Evolutionary conservation across 192 early-diverging fungal species (phyloP).

Genomic region (Backusella liffmaniae): DNA sequence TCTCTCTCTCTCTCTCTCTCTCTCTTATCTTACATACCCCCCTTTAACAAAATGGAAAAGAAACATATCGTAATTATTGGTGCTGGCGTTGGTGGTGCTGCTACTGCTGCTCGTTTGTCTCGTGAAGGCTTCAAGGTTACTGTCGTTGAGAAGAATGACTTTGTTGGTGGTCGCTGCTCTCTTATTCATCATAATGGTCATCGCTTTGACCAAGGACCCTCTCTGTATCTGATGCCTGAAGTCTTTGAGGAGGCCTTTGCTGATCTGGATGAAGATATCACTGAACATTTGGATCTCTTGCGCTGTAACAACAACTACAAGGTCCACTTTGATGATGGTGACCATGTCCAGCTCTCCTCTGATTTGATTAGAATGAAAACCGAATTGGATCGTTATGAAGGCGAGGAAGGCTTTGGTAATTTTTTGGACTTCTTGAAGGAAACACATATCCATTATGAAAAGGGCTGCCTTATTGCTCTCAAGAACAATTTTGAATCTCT

Average conservation of each 20-base stretch:
- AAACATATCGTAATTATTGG: conserved; percentile 51
- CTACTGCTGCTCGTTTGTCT: conserved; percentile 49
- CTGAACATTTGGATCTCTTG: conserved; percentile 45
- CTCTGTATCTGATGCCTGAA: conserved; percentile 55
- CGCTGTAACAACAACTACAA: conserved; percentile 53
- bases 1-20: not conserved
- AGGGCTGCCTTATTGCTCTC: conserved; percentile 42
- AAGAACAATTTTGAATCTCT: conserved; percentile 44
- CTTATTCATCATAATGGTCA: conserved; percentile 49
- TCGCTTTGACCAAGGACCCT: conserved; percentile 61
- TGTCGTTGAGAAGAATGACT: conserved; percentile 52
- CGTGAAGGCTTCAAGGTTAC: conserved; percentile 43
- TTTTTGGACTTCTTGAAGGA: conserved; percentile 47
- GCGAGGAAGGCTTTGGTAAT: conserved; percentile 29
- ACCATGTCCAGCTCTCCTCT: conserved; percentile 43
- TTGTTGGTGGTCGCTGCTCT: conserved; percentile 51
- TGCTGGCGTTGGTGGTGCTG: conserved; percentile 54
- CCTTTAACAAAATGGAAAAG: conserved; percentile 14
- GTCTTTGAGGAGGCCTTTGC: conserved; percentile 46
- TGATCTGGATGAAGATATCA: conserved; percentile 46
- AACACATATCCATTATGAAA: conserved; percentile 52
- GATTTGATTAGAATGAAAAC: conserved; percentile 49
- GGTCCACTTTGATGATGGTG: conserved; percentile 52
- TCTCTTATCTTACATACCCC: conserved; percentile 6
- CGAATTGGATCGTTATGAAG: conserved; percentile 52